Base-by-base conservation (phyloP, 495 filamentous ascomycete genomes). In the Aspergillus haitiensis region DNA sequence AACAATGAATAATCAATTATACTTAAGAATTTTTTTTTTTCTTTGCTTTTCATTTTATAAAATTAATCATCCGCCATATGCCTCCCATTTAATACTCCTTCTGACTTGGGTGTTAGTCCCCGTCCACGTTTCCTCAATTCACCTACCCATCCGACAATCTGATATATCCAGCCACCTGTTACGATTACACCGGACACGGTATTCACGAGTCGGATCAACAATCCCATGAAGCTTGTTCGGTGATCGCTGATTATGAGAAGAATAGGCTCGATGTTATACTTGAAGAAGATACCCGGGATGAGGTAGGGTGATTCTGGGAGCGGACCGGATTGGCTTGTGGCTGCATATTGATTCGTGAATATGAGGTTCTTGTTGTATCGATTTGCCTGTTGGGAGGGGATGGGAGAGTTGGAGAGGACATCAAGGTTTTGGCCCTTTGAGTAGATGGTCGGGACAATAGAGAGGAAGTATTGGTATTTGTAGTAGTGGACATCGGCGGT, bases 251-350 rank as follows among this genome's bases (percentile, higher is more conserved):
- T 86, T 27, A 87, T 86, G 33, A 99, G 77, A 64, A 91, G 71
- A 66, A 99, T 93, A 5, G 94, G 94, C 83, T 99, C 94, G 69
- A 99, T 97, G 73, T 98, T 93, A 71, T 93, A 99, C 79, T 98
- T 98, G 82, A 99, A 92, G 74, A 97, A 99, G 64, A 99, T 89
- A 10, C 95, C 95, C 1, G 94, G 94, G 6, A 96, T 83, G 42
- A 73, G 59, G 60, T 60, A 70, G 7, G 79, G 77, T 58, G 79
- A 84, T 71, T 96, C 89, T 55, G 78, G 73, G 40, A 97, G 78
- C 7, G 77, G 64, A 53, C 84, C 81, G 55, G 81, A 85, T 72
- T 97, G 91, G 64, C 91, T 88, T 0, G 93, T 98, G 0, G 95
- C 94, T 42, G 93, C 94, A 81, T 99, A 99, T 72, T 99, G 94